Percentiles rank a stretch among this genome's conserved stretches.
phyloP scores from a whole-genome alignment of 768 basidiomycete genomes.

The Suillus subaureus region DNA sequence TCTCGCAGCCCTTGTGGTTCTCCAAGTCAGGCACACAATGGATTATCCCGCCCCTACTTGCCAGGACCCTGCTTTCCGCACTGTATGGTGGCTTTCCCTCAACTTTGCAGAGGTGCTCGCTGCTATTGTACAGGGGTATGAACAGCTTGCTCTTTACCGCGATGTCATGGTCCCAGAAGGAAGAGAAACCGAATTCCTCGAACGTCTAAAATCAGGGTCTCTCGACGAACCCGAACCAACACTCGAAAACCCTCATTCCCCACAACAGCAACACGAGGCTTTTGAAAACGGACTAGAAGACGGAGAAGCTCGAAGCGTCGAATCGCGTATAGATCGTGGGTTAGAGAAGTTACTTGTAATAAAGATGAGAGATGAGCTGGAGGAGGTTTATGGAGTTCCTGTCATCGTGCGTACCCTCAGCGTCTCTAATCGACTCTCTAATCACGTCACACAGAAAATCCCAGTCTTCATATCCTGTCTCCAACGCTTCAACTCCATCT shows the following conservation, averaged over 20 bases:
- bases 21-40: constrained; percentile 51
- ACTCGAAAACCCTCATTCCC: too few species aligned
- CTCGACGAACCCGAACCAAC: too few species aligned
- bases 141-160: constrained; percentile 63
- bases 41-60: constrained; percentile 49
- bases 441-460: constrained; percentile 45
- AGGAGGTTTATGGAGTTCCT: constrained; percentile 79
- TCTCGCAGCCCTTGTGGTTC: constrained; percentile 6
- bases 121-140: constrained; percentile 71
- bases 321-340: too few species aligned
- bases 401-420: constrained; percentile 59
- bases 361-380: constrained; percentile 24
- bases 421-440: constrained; percentile 1
- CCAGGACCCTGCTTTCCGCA: constrained; percentile 57
- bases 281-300: too few species aligned
- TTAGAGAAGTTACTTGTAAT: too few species aligned
- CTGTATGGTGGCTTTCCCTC: constrained; percentile 78
- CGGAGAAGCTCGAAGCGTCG: too few species aligned
- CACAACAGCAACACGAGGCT: too few species aligned
- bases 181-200: too few species aligned
- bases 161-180: constrained; percentile 61
- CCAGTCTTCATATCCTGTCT: constrained; percentile 79
- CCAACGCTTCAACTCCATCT: constrained; percentile 72
- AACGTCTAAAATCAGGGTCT: too few species aligned
- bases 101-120: constrained; percentile 68